phyloP scores from a whole-genome alignment of 2,329 filamentous ascomycete species.

The Pseudocercospora fijiensis region DNA sequence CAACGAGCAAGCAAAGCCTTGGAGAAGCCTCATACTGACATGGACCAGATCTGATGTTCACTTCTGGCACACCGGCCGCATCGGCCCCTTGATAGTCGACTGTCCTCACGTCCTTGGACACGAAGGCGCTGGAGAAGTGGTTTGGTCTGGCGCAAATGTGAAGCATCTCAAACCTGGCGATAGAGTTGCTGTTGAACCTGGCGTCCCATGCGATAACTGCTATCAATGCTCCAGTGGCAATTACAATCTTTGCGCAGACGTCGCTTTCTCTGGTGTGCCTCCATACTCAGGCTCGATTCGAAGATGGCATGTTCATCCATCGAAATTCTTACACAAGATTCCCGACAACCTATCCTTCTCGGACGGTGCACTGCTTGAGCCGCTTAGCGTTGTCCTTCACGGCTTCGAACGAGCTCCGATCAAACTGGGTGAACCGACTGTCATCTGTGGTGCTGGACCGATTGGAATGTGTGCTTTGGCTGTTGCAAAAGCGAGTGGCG shows the following conservation, averaged over 20 bases:
- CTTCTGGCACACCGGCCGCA: constrained; percentile 50
- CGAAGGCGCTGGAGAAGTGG: constrained; percentile 66
- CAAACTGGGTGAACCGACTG: constrained; percentile 39
- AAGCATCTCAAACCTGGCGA: constrained; percentile 60
- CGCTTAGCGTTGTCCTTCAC: constrained; percentile 49
- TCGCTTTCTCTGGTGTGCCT: constrained; percentile 87
- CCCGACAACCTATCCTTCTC: constrained; percentile 72
- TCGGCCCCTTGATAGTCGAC: constrained; percentile 62
- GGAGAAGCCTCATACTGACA: neutral
- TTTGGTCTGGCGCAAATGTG: constrained; percentile 58
- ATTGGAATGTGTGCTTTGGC: constrained; percentile 62
- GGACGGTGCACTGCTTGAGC: constrained; percentile 84
- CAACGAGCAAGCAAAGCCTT: neutral
- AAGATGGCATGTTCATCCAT: constrained; percentile 76
- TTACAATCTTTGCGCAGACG: constrained; percentile 86
- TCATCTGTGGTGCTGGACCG: constrained; percentile 63
- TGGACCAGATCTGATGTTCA: constrained; percentile 30
- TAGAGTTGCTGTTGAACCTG: constrained; percentile 65
- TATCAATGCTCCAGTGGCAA: constrained; percentile 70
- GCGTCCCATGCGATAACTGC: constrained; percentile 62
- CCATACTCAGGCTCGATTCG: constrained; percentile 84
- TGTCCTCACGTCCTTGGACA: constrained; percentile 67
- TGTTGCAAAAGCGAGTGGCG: constrained; percentile 62
- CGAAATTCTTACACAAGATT: constrained; percentile 88
- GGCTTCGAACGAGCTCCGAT: constrained; percentile 43